Evolutionary conservation across 1,284 basidiomycete species (phyloP), one percentile per base, ranked within the genome.

Genomic region (Meira miltonrushii): DNA sequence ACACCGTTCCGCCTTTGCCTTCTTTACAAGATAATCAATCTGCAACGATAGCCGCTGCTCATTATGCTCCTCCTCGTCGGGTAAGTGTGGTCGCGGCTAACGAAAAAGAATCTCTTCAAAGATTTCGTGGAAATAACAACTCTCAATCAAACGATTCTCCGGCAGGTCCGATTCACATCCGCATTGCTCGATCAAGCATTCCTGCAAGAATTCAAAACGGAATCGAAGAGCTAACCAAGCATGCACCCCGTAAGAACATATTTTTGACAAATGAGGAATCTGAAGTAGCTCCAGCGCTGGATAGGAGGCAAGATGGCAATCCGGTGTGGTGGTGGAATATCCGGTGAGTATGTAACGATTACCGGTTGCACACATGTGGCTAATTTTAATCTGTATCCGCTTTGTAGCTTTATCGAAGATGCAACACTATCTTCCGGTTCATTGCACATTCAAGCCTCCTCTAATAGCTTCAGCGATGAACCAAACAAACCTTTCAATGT

Each of bases 321-420:
- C 25, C 28, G 17, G n/a, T 48, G 5, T 56, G 55, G 55, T 56
- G 55, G 55, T 56, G 55, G 55, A 56, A 56, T 28, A 43, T 56
- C 4, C 41, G 21, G 43, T 55, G 39, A 55, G 54, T 40, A 11
- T 25, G 23, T 12, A 15, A 3, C 7, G 13, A 17, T 7, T 8
- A 48, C 46, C 21, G 11, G 2, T 6, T 50, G n/a, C 13, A 21
- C 15, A 19, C 17, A 19, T 15, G 48, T 19, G 4, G 9, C 37
- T 17, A 15, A 21, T 7, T 25, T 7, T 25, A 4, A 4, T 44
- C 43, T 44, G 3, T 25, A 44, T 44, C 17, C 17, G 2, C 23
- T 44, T 9, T 4, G 8, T 9, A 44, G 43, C 43, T 44, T 44
- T 5, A 19, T 39, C 37, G 38, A 53, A 25, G 50, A 53, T 12